Evolutionary conservation across 2,329 filamentous ascomycete species (phyloP), one percentile per base, ranked within the genome.

Genomic region (Aspergillus persii): DNA sequence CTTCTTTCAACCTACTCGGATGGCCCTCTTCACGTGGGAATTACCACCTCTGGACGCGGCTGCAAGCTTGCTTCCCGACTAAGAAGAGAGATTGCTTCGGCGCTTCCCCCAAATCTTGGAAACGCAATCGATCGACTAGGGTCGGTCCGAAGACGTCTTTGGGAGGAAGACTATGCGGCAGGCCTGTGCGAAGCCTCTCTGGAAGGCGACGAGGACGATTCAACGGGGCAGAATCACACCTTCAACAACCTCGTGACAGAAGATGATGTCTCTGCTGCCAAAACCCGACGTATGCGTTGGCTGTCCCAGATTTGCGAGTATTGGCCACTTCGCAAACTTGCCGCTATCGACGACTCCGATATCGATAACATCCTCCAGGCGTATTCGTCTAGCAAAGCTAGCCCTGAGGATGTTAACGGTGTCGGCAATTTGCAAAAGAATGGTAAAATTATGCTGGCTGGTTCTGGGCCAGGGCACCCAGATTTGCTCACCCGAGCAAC

Each of bases 301-400:
- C 81, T 99, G 1, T 86, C 90, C 23, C 95, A 99, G 73, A 92
- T 99, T 54, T 99, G 95, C 82, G 95, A 99, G 79, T 99, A 99
- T 77, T 99, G 95, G 95, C 93, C 95, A 1, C 82, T 99, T 29
- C 88, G 87, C 63, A 86, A 90, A 18, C 84, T 99, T 1, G 92
- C 92, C 7, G 82, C 84, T 46, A 89, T 98, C 63, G 89, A 85
- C 3, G 91, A 96, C 68, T 83, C 84, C 8, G 93, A 98, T 66
- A 87, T 97, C 6, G 86, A 91, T 15, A 75, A 79, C 11, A 86
- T 98, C 0, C 82, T 99, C n/a, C 79, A 84, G 62, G 87, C 90
- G 2, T 96, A 96, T 57, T 76, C 72, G 8, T 68, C 74, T 23
- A 69, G 68, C 36, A 72, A 69, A 39, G 62, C 63, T 2, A 65